These are phyloP conservation scores for Helianthus tuberosus DNA, from an alignment of 129 eudicot species.

Conservation along the genomic window DNA sequence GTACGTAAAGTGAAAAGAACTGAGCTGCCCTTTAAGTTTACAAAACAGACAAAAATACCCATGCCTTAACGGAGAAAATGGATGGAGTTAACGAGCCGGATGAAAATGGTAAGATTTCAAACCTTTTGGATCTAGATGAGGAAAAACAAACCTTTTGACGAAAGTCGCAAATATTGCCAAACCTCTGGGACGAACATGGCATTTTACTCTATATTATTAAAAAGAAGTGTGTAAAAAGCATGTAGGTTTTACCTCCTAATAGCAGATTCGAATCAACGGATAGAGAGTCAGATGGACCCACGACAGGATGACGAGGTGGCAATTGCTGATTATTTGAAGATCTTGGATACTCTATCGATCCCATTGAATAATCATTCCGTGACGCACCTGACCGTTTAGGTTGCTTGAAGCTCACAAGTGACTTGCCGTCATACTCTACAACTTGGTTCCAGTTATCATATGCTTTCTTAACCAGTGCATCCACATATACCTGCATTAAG, in stretches of 20 bases:
- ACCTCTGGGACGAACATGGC: too few species aligned
- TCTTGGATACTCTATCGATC: conserved; percentile 54
- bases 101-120: too few species aligned
- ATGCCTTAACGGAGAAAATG: too few species aligned
- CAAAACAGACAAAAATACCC: too few species aligned
- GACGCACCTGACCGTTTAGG: conserved; percentile 49
- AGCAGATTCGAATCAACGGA: conserved; percentile 55
- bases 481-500: conserved; percentile 63
- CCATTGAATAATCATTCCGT: conserved; percentile 47
- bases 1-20: too few species aligned
- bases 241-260: conserved; percentile 49
- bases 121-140: too few species aligned
- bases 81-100: too few species aligned
- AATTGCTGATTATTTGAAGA: conserved; percentile 50
- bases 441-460: conserved; percentile 92
- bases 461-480: conserved; percentile 79
- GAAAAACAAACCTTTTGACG: too few species aligned
- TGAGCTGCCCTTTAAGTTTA: too few species aligned
- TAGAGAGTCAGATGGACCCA: conserved; percentile 46
- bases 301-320: conserved; percentile 44
- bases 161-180: too few species aligned
- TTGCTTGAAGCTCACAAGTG: conserved; percentile 67
- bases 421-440: conserved; percentile 86
- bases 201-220: neutral
- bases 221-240: neutral